Conservation (phyloP, 2,329 filamentous ascomycete genomes). For the Pseudogymnoascus sp. region DNA sequence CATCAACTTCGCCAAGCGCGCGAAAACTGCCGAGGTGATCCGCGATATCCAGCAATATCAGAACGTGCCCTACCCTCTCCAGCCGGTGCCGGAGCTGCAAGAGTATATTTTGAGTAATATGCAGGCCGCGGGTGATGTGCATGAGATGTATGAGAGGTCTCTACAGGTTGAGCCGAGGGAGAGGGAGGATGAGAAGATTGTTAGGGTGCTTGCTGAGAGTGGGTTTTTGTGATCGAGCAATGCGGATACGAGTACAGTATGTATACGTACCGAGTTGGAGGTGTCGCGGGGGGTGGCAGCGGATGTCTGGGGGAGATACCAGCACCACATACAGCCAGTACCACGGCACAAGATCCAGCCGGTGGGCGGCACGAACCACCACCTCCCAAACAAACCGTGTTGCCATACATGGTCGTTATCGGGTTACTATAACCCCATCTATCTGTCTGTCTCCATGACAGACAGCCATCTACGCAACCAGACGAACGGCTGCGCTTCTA, state of each 20-base stretch:
- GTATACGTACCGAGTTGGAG: background rate
- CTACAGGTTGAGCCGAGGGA: slow-evolving; percentile 88
- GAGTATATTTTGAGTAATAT: slow-evolving; percentile 97
- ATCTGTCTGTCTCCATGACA: no score
- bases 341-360: background rate
- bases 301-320: background rate
- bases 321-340: background rate
- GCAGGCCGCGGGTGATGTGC: slow-evolving; percentile 89
- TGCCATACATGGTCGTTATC: background rate
- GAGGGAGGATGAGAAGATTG: slow-evolving; percentile 98
- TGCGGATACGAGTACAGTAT: slow-evolving; percentile 21
- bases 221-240: slow-evolving; percentile 9
- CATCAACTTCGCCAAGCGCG: slow-evolving; percentile 97
- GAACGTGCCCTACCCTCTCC: slow-evolving; percentile 89
- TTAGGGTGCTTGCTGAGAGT: slow-evolving; percentile 52
- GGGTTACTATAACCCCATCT: background rate
- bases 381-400: background rate
- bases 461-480: background rate
- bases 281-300: no score
- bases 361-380: background rate
- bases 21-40: slow-evolving; percentile 97
- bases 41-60: slow-evolving; percentile 98
- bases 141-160: slow-evolving; percentile 99
- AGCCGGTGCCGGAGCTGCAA: slow-evolving; percentile 83
- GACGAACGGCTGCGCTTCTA: background rate